Evolutionary conservation across 352 stramenopile species (phyloP), one percentile per base, ranked within the genome.

Genomic region (Phytophthora pini): DNA sequence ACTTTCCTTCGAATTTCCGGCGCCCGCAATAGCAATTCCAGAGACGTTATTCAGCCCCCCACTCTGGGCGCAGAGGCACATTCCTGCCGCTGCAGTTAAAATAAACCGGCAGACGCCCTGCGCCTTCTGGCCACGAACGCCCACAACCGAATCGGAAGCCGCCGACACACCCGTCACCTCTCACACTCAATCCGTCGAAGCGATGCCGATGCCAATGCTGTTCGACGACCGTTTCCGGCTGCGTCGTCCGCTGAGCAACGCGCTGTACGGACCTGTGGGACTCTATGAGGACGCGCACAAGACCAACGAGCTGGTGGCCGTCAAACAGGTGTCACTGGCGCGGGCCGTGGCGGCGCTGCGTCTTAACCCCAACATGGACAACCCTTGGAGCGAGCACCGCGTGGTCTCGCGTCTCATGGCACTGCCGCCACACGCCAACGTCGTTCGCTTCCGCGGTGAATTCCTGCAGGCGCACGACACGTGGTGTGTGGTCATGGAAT

Each of bases 401-500:
- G 50, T 76, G 34, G 46, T 74, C 40, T 47, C 62, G 17, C 39
- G 34, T 5, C 68, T 83, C 26, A 59, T 61, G 58, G 38, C 60
- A 7, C 63, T 76, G 38, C 66, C 51, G 12, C 36, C 46, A 10
- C 74, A 90, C 45, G 45, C 57, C 10, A 83, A 84, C 55, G 68
- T 88, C 32, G 65, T 90, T n/a, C 65, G 56, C 9, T 75, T 80
- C 26, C 71, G 48, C 20, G 36, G 65, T 34, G 60, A 80, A 26
- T 90, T 88, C 52, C 22, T 84, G 27, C 66, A 84, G n/a, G 61
- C 20, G 9, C 48, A 76, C 17, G 61, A 67, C 36, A 68, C 59
- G 32, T 85, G 79, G 79, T 79, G 65, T 50, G 56, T 90, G 11
- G 75, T 87, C 32, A 87, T 87, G 68, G 82, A 87, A 10, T 77